Evolutionary conservation across 495 filamentous ascomycete genomes (phyloP).

Genomic region (Tuber microsphaerosporum): DNA sequence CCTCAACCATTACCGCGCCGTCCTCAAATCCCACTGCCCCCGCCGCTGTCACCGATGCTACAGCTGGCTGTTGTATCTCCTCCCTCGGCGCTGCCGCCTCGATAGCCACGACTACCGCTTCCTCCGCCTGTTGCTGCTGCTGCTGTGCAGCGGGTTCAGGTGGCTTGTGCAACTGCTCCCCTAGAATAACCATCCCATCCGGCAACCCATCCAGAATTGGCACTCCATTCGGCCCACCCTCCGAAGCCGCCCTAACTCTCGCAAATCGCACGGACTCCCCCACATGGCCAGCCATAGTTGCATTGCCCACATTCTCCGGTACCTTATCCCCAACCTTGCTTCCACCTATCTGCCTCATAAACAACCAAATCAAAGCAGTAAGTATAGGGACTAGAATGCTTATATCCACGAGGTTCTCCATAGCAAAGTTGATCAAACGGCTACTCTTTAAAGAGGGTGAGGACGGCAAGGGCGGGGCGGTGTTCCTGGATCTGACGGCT

Average conservation of each 20-base stretch:
- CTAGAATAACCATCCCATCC: not conserved
- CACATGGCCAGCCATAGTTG: not conserved
- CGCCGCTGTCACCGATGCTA: constrained; percentile 12
- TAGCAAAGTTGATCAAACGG: constrained; percentile 28
- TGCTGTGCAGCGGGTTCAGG: not conserved
- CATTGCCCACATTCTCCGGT: not conserved
- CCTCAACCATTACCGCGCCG: constrained; percentile 20
- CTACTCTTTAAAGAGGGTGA: constrained; percentile 32
- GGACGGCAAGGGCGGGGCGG: constrained; percentile 27
- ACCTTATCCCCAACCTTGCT: not conserved
- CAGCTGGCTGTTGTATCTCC: constrained; percentile 9
- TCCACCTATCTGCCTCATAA: constrained; percentile 2
- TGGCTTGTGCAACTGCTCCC: not conserved
- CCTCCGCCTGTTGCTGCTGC: not conserved
- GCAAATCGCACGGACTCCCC: not conserved
- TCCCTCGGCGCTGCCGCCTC: not conserved
- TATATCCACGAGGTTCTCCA: constrained; percentile 32
- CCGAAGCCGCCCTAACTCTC: not conserved
- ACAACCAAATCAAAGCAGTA: not conserved
- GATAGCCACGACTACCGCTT: not conserved
- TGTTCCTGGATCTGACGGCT: constrained; percentile 24
- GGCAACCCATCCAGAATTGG: not conserved
- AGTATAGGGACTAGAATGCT: constrained; percentile 25
- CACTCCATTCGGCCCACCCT: not conserved
- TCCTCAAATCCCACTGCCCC: constrained; percentile 29